Percentiles rank a stretch among this genome's conserved stretches.
phyloP scores from a whole-genome alignment of 192 early-diverging fungal genomes.

The Coemansia sp. region DNA sequence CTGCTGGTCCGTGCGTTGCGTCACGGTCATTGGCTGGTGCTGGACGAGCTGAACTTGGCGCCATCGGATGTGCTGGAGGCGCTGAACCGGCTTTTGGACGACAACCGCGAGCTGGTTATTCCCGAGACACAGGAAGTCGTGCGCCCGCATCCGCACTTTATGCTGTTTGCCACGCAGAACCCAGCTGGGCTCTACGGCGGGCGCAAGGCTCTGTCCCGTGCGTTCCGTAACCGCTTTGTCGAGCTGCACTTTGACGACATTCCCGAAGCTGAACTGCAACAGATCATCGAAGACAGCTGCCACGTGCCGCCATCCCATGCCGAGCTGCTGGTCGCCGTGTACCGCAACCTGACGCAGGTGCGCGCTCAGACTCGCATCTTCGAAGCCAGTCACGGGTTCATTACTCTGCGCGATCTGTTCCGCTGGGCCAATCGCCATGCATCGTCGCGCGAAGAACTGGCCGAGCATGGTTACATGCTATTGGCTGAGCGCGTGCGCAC shows the following conservation, averaged over 20 bases:
- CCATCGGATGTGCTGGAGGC: slow-evolving; percentile 98
- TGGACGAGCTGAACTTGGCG: slow-evolving; percentile 98
- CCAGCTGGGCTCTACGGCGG: slow-evolving; percentile 98
- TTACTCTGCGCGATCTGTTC: slow-evolving; percentile 96
- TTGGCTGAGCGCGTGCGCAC: slow-evolving; percentile 85
- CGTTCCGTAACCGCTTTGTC: slow-evolving; percentile 96
- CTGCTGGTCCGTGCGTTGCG: slow-evolving; percentile 89
- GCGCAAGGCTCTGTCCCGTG: slow-evolving; percentile 90
- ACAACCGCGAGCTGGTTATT: slow-evolving; percentile 94
- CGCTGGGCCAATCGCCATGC: slow-evolving; percentile 91
- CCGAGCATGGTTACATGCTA: slow-evolving; percentile 95
- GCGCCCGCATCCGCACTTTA: slow-evolving; percentile 91
- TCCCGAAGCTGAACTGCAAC: slow-evolving; percentile 86
- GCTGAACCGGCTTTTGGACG: slow-evolving; percentile 94
- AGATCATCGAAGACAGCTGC: slow-evolving; percentile 83
- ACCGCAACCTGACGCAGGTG: slow-evolving; percentile 72
- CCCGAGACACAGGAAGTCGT: slow-evolving; percentile 95
- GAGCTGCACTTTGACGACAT: slow-evolving; percentile 98
- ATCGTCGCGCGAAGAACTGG: slow-evolving; percentile 74
- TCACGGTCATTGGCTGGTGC: slow-evolving; percentile 95
- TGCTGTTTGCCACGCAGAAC: slow-evolving; percentile 99
- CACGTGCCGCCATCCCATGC: slow-evolving; percentile 86
- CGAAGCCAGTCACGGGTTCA: slow-evolving; percentile 90
- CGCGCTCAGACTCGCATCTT: slow-evolving; percentile 86
- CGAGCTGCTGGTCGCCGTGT: slow-evolving; percentile 79